Evolutionary conservation across 108 stramenopile genomes (phyloP).

Genomic region (Pelagomonas calceolata): DNA sequence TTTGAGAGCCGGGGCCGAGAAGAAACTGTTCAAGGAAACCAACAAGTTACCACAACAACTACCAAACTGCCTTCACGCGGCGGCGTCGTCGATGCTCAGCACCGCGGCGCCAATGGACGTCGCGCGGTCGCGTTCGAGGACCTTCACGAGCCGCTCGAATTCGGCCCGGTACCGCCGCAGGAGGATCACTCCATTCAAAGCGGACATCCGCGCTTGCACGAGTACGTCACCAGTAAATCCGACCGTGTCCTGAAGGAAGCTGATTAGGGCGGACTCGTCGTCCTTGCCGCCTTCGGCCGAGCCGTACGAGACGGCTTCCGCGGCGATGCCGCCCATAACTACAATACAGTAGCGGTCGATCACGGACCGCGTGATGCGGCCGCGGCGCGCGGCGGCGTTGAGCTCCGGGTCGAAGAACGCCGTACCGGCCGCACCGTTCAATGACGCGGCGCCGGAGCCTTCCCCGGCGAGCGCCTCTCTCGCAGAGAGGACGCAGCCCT

Average conservation of each 20-base stretch:
- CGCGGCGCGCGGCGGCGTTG: constrained; percentile 48
- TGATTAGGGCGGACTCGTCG: constrained; percentile 74
- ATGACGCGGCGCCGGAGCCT: constrained; percentile 46
- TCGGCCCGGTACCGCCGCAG: constrained; percentile 59
- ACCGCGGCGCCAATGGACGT: neutral
- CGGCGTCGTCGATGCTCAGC: neutral
- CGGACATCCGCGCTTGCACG: constrained; percentile 77
- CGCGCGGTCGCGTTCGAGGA: constrained; percentile 37
- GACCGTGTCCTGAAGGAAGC: constrained; percentile 49
- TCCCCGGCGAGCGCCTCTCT: constrained; percentile 67
- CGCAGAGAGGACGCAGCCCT: constrained; percentile 64
- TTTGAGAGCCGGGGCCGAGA: too few relatives aligned
- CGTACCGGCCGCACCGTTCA: constrained; percentile 65
- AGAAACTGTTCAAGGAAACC: too few relatives aligned
- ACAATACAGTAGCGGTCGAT: constrained; percentile 80
- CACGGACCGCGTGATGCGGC: constrained; percentile 50
- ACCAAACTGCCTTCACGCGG: too few relatives aligned
- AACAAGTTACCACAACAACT: too few relatives aligned
- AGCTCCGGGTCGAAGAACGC: constrained; percentile 73
- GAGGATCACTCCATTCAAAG: constrained; percentile 59
- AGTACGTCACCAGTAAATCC: constrained; percentile 37
- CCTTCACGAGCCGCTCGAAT: constrained; percentile 70
- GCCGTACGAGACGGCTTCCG: constrained; percentile 69
- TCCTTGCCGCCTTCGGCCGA: constrained; percentile 77
- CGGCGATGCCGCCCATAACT: constrained; percentile 88